phyloP scores from a whole-genome alignment of 495 filamentous ascomycete genomes.

The Cercophora newfieldiana region DNA sequence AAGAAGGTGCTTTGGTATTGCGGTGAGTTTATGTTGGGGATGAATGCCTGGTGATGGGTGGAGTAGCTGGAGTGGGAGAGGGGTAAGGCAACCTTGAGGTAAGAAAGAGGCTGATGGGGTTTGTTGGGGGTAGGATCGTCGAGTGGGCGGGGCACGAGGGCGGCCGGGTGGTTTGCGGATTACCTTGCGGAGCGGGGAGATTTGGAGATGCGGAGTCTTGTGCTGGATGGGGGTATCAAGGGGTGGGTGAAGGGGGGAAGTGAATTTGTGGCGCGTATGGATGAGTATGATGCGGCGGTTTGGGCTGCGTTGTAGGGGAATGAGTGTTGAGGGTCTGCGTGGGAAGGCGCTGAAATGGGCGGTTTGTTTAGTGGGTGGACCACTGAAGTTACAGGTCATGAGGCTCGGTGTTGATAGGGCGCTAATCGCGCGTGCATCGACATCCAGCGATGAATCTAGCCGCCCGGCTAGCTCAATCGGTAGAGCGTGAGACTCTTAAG shows the following conservation, averaged over 20 bases:
- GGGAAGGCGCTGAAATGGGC: no score
- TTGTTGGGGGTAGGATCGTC: constrained; percentile 56
- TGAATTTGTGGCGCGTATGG: constrained; percentile 57
- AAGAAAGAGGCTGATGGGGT: neutral
- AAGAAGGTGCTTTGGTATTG: constrained; percentile 66
- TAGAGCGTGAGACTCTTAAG: constrained; percentile 79
- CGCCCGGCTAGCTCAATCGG: constrained; percentile 71
- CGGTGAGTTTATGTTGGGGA: constrained; percentile 42
- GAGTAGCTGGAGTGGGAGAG: no score
- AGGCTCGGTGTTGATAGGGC: no score
- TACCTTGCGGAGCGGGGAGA: constrained; percentile 52
- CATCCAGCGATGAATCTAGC: neutral
- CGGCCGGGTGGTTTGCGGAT: constrained; percentile 67
- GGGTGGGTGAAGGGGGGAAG: constrained; percentile 62
- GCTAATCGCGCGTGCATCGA: no score
- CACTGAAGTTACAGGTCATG: no score
- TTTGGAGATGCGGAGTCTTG: constrained; percentile 52
- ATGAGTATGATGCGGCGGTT: constrained; percentile 53
- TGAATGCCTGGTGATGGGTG: no score
- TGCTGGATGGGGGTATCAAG: constrained; percentile 61
- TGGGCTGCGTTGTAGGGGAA: no score
- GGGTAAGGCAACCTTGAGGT: no score
- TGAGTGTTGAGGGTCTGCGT: no score
- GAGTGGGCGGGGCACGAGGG: constrained; percentile 59
- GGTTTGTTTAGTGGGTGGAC: no score